phyloP scores from a whole-genome alignment of 2,329 filamentous ascomycete genomes.

The Talaromyces islandicus region DNA sequence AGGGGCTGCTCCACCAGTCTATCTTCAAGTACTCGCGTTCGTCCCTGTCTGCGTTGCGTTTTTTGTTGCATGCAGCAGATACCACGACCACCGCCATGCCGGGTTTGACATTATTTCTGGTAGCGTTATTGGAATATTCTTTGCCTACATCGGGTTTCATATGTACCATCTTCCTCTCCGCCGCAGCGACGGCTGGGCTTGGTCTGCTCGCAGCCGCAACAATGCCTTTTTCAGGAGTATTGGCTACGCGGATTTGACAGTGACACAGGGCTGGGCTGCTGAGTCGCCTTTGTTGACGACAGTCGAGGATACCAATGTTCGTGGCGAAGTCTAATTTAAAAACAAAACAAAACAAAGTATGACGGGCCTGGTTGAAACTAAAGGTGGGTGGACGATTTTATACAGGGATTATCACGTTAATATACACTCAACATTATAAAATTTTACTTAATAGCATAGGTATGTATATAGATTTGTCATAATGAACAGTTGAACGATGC shows the following conservation, averaged over 20 bases:
- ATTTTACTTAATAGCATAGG: not conserved
- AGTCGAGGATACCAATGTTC: not conserved
- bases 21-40: conserved; percentile 64
- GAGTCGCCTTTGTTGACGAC: conserved; percentile 2
- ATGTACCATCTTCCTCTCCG: conserved; percentile 79
- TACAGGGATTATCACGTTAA: not conserved
- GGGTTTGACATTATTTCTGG: conserved; percentile 90
- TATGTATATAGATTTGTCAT: not conserved
- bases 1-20: conserved; percentile 76
- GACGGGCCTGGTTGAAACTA: not conserved
- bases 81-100: conserved; percentile 82
- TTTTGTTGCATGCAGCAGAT: conserved; percentile 80
- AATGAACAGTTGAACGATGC: not conserved
- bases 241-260: conserved; percentile 26
- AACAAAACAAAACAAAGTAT: not conserved
- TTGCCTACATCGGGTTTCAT: conserved; percentile 69
- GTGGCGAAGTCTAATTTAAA: not conserved
- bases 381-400: not conserved
- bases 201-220: conserved; percentile 68
- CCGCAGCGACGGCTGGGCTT: conserved; percentile 80
- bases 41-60: conserved; percentile 68
- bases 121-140: conserved; percentile 67
- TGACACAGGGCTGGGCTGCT: conserved; percentile 22
- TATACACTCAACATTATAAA: not conserved
- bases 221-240: conserved; percentile 56